Evolutionary conservation across 768 basidiomycete genomes (phyloP), one percentile per base, ranked within the genome.

Genomic region (Terana coerulea): DNA sequence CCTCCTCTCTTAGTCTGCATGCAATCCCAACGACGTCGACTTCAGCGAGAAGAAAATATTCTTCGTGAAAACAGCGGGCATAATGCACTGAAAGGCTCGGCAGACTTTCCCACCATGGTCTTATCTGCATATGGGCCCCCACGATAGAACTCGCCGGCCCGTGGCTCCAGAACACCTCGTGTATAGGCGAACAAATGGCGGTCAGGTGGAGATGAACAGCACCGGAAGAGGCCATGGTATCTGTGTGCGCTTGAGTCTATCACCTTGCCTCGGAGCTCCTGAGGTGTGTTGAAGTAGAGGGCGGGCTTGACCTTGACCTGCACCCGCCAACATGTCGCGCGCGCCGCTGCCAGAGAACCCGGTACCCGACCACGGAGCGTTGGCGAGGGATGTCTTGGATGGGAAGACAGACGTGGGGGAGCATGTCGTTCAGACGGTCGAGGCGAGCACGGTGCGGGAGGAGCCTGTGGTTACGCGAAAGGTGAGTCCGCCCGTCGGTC

Each of bases 391-490:
- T 19, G 28, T 49, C 2, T 28, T 25, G 3, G 25, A 36, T 22
- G 45, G 15, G 6, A 21, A 49, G 30, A 22, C 26, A 9, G 14
- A 17, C 19, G 31, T 3, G 3, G n/a, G n/a, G n/a, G n/a, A n/a
- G n/a, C 45, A 25, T 5, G 28, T 21, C 14, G n/a, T 30, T 14
- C 25, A 50, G 17, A 28, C 40, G 40, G 21, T 7, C 17, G n/a
- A 36, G 25, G 4, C 15, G 15, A 17, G 12, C 39, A 39, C 28
- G 45, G 21, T 1, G 54, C 52, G 49, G 54, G 68, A 82, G 36
- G 88, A 86, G 49, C 88, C 88, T 0, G 62, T 84, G 7, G 88
- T 90, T 4, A 88, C 83, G 15, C 74, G 83, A 43, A 77, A 65
- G 61, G 64, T 62, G 3, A 11, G 22, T 9, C 4, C 15, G 29